Evolutionary conservation across 192 early-diverging fungal genomes (phyloP).

Genomic region (Backusella australiensis): DNA sequence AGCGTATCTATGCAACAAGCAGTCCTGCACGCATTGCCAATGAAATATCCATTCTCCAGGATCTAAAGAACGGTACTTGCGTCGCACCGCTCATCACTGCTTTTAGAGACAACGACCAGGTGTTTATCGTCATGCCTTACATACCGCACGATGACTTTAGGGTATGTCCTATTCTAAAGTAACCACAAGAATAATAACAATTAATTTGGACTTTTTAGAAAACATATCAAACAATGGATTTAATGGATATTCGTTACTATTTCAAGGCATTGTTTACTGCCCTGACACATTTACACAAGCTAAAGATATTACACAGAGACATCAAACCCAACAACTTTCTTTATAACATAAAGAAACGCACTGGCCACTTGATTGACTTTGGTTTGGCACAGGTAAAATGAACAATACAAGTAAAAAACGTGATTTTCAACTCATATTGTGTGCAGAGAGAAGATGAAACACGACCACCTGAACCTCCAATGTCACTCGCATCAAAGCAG

Average conservation of each 20-base stretch:
- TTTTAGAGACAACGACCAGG: conserved; percentile 76
- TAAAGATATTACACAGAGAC: conserved; percentile 85
- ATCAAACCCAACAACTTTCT: conserved; percentile 96
- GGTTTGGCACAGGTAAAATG: conserved; percentile 71
- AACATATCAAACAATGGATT: conserved; percentile 59
- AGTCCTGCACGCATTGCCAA: conserved; percentile 75
- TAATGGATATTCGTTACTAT: conserved; percentile 76
- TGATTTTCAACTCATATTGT: neutral
- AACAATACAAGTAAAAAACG: neutral
- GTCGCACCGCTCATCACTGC: conserved; percentile 81
- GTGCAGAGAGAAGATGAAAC: conserved; percentile 27
- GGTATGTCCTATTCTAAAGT: conserved; percentile 31
- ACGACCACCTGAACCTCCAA: neutral
- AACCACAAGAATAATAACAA: neutral
- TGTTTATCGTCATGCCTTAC: conserved; percentile 81
- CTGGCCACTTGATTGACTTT: conserved; percentile 90
- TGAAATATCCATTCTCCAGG: conserved; percentile 77
- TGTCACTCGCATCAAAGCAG: neutral
- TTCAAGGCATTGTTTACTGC: conserved; percentile 71
- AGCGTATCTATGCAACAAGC: conserved; percentile 84
- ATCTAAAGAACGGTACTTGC: conserved; percentile 67
- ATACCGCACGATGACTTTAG: conserved; percentile 83
- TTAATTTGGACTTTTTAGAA: conserved; percentile 36
- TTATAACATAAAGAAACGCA: conserved; percentile 64
- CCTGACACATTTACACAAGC: conserved; percentile 65